A percentile compares a stretch with the other conserved stretches of the same genome.
These are phyloP conservation scores for Chaetomium sp. DNA, from an alignment of 2,329 filamentous ascomycete species.

Conservation along the genomic window DNA sequence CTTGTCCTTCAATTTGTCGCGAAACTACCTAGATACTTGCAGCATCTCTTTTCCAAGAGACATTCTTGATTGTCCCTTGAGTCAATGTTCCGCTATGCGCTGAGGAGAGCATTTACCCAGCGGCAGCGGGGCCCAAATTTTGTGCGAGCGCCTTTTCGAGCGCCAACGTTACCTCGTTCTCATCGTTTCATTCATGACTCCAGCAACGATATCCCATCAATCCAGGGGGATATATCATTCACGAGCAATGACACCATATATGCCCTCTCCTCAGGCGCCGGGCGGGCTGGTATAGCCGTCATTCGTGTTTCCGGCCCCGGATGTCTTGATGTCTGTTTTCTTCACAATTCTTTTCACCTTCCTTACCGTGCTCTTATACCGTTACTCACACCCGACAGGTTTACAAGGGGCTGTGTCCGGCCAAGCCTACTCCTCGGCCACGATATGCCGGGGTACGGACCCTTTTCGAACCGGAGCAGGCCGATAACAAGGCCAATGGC, in stretches of 20 bases:
- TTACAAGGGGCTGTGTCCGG: conserved; percentile 46
- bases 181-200: conserved; percentile 6
- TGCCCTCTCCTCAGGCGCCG: conserved; percentile 79
- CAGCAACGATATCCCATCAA: background rate
- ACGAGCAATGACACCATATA: conserved; percentile 66
- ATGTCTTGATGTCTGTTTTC: conserved; percentile 54
- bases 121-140: background rate
- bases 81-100: conserved; percentile 28
- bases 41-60: background rate
- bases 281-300: conserved; percentile 83
- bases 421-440: conserved; percentile 38
- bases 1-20: background rate
- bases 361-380: conserved; percentile 16
- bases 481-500: conserved; percentile 1
- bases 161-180: background rate
- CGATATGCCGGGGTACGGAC: conserved; percentile 66
- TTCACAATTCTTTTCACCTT: background rate
- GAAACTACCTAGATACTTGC: background rate
- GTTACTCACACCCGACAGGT: conserved; percentile 32
- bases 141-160: background rate
- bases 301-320: conserved; percentile 78
- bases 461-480: conserved; percentile 50
- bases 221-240: background rate
- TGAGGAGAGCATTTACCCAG: conserved; percentile 16
- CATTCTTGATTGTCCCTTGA: conserved; percentile 1